Evolutionary conservation across 169 alveolate species (phyloP).

Genomic region (Eimeria sp.): DNA sequence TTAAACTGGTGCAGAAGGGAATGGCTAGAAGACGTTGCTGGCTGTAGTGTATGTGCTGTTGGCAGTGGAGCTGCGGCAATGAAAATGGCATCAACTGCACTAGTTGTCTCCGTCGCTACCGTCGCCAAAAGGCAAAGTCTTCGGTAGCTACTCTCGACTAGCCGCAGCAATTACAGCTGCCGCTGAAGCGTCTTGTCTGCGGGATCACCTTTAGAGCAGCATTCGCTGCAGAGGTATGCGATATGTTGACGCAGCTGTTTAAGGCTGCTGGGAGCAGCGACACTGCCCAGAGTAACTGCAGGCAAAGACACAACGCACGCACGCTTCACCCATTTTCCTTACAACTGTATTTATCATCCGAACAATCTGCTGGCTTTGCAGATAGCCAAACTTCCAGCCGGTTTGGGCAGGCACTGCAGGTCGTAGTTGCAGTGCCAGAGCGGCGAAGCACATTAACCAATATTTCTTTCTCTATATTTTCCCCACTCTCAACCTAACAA

Average conservation of each 20-base stretch:
- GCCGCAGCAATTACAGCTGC: neutral
- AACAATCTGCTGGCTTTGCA: neutral
- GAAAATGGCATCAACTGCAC: neutral
- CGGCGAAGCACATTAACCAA: neutral
- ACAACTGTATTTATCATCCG: neutral
- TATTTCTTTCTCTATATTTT: neutral
- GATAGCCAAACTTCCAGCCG: neutral
- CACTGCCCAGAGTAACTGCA: constrained; percentile 67
- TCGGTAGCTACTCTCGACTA: neutral
- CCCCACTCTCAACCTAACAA: neutral
- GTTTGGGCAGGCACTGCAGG: neutral
- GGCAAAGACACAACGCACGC: neutral
- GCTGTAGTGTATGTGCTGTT: neutral
- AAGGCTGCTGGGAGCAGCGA: constrained; percentile 59
- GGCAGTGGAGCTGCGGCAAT: neutral
- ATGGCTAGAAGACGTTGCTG: neutral
- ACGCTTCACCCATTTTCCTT: neutral
- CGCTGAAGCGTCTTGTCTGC: neutral
- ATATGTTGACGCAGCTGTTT: constrained; percentile 56
- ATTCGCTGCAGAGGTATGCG: constrained; percentile 63
- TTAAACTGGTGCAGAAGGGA: neutral
- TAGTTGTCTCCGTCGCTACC: neutral
- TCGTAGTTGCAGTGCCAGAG: neutral
- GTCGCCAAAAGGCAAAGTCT: neutral
- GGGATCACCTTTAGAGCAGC: constrained; percentile 70